phyloP scores from a whole-genome alignment of 257 asterid genomes.

The Cordia subcordata region DNA sequence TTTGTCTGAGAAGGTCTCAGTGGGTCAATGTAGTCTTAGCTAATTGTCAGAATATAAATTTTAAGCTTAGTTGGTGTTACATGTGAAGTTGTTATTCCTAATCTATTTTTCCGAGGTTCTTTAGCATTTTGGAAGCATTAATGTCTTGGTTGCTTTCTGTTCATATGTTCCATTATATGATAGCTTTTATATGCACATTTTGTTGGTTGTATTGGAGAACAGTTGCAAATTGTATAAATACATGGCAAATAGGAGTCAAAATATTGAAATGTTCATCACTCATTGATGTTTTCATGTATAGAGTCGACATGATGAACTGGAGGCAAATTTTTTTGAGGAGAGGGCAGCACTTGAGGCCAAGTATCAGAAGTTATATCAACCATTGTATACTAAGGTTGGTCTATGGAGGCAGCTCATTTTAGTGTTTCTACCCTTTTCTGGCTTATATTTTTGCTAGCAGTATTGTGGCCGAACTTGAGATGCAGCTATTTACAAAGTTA shows the following conservation, averaged over 20 bases:
- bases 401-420: not conserved
- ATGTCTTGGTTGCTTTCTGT: too few relatives aligned
- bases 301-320: slow-evolving; percentile 53
- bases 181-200: too few relatives aligned
- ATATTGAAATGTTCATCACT: not conserved
- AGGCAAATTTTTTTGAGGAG: slow-evolving; percentile 56
- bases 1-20: too few relatives aligned
- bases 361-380: slow-evolving; percentile 60
- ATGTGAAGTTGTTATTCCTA: too few relatives aligned
- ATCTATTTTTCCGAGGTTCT: too few relatives aligned
- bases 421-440: not conserved
- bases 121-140: too few relatives aligned
- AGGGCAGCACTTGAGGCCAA: slow-evolving; percentile 61
- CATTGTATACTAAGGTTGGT: slow-evolving; percentile 50
- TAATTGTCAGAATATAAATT: too few relatives aligned
- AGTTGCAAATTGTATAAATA: too few relatives aligned
- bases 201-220: too few relatives aligned
- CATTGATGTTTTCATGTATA: slow-evolving; percentile 10
- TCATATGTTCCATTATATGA: too few relatives aligned
- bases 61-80: too few relatives aligned
- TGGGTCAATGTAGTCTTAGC: too few relatives aligned
- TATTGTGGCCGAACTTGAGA: not conserved
- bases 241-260: not conserved
- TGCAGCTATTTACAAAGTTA: not conserved
- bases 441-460: not conserved